Conservation (phyloP, 352 stramenopile species). For the Phytophthora ohioensis region DNA sequence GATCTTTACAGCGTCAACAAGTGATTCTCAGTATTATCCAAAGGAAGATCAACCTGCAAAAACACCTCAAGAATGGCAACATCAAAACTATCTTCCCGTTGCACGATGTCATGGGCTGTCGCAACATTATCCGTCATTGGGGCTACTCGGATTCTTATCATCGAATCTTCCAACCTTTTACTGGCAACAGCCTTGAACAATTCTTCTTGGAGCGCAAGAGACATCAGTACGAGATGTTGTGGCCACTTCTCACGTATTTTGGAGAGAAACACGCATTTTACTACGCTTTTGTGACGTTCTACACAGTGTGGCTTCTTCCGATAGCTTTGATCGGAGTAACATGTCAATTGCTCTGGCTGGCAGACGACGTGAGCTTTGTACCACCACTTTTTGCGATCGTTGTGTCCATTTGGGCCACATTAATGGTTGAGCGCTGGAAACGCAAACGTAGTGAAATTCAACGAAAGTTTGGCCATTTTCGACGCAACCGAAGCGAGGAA, state of each 20-base stretch:
- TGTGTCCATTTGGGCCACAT: slow-evolving; percentile 87
- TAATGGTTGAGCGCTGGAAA: slow-evolving; percentile 92
- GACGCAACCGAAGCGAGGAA: slow-evolving; percentile 63
- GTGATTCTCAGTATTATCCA: slow-evolving; percentile 81
- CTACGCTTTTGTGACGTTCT: slow-evolving; percentile 80
- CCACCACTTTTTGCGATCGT: slow-evolving; percentile 72
- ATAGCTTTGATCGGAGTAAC: slow-evolving; percentile 57
- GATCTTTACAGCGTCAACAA: slow-evolving; percentile 78
- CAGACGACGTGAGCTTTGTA: slow-evolving; percentile 40
- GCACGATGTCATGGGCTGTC: slow-evolving; percentile 66
- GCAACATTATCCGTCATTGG: slow-evolving; percentile 75
- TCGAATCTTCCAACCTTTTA: slow-evolving; percentile 68
- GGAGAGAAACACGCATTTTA: slow-evolving; percentile 87
- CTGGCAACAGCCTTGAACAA: slow-evolving; percentile 54
- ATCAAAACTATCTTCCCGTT: slow-evolving; percentile 73
- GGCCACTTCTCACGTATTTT: slow-evolving; percentile 84
- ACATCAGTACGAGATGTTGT: slow-evolving; percentile 84
- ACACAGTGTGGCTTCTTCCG: slow-evolving; percentile 74
- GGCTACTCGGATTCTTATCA: slow-evolving; percentile 42
- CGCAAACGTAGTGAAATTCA: slow-evolving; percentile 87
- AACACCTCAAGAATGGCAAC: slow-evolving; percentile 62
- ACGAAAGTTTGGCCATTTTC: slow-evolving; percentile 80
- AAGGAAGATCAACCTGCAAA: slow-evolving; percentile 73
- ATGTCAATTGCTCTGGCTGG: slow-evolving; percentile 61
- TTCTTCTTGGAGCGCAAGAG: slow-evolving; percentile 68